Conservation (phyloP, 768 basidiomycete species). For the Suillus americanus region DNA sequence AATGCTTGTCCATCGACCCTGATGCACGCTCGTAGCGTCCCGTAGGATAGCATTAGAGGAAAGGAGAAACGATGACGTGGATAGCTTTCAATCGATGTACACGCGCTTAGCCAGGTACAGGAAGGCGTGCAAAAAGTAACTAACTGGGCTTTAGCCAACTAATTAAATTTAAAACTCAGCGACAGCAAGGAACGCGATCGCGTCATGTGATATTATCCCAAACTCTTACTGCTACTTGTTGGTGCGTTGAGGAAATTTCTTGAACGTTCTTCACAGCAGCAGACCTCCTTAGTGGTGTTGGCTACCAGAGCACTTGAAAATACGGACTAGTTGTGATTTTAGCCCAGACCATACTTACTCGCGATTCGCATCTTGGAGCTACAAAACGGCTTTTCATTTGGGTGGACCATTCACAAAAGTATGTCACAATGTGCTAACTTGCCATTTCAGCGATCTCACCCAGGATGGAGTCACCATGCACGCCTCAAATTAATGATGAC, state of each 20-base stretch:
- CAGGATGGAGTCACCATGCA: not conserved
- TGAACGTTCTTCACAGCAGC: not conserved
- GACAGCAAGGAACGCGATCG: not conserved
- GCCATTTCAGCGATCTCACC: not conserved
- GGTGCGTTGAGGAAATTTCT: not conserved
- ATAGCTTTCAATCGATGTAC: conserved; percentile 2
- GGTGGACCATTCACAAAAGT: not conserved
- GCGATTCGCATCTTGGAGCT: not conserved
- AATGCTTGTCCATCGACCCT: conserved; percentile 7
- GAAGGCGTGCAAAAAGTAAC: not conserved
- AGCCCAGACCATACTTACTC: not conserved
- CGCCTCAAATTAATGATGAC: not conserved
- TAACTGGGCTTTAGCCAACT: not conserved
- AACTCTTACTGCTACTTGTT: not conserved
- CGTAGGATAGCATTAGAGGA: conserved; percentile 5
- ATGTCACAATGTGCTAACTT: not conserved
- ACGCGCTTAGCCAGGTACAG: not conserved
- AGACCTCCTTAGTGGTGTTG: not conserved
- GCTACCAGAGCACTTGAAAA: not conserved
- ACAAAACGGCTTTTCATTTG: not conserved
- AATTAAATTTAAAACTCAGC: conserved; percentile 1
- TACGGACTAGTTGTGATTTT: not conserved
- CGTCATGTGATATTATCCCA: not conserved
- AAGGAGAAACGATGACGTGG: not conserved
- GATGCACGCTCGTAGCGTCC: conserved; percentile 7